Evolutionary conservation across 257 asterid genomes (phyloP).

Genomic region (Pogostemon cablin): DNA sequence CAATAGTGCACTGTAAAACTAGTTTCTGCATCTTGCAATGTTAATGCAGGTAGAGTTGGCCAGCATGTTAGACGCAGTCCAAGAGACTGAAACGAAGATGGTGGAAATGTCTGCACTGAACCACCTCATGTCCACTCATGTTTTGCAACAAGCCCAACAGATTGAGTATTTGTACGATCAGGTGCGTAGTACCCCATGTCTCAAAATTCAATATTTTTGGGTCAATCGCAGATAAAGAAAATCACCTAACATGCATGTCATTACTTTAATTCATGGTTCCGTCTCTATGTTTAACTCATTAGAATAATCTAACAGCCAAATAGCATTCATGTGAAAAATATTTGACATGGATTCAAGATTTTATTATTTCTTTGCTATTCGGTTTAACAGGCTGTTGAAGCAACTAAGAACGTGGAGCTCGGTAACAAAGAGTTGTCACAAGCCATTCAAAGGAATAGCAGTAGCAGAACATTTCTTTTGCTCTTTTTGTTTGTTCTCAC

Average conservation of each 20-base stretch:
- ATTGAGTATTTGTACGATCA: conserved; percentile 83
- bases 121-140: conserved; percentile 98
- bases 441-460: conserved; percentile 84
- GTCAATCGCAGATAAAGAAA: no score
- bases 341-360: neutral
- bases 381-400: conserved; percentile 77
- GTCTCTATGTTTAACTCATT: no score
- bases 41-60: conserved; percentile 74
- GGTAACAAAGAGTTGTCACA: conserved; percentile 87
- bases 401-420: conserved; percentile 82
- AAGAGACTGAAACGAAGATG: conserved; percentile 91
- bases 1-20: neutral
- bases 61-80: conserved; percentile 83
- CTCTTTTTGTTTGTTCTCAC: conserved; percentile 80
- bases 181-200: conserved; percentile 33
- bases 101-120: conserved; percentile 92
- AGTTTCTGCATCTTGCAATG: conserved; percentile 8
- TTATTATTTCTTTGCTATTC: conserved; percentile 17
- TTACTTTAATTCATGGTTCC: no score
- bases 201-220: neutral
- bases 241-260: no score
- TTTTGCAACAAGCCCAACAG: conserved; percentile 90
- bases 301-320: no score
- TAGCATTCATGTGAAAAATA: neutral
- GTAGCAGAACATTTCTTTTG: conserved; percentile 91